A percentile compares a stretch with the other conserved stretches of the same genome.
Conservation (phyloP, 495 filamentous ascomycete species). For the Aspergillus homomorphus region DNA sequence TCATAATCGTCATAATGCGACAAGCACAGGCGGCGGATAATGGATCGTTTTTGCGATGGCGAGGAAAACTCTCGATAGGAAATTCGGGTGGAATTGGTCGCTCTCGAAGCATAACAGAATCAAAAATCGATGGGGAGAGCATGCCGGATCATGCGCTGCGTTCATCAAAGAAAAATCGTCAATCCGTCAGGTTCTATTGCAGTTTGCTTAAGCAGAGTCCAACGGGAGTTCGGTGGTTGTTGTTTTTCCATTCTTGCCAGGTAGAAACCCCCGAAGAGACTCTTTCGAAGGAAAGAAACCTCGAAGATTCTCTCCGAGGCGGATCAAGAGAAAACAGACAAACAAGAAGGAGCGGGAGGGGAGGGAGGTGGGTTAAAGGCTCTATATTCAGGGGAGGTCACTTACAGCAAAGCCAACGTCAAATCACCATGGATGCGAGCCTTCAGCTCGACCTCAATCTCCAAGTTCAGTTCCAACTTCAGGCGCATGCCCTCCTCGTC, state of each 20-base stretch:
- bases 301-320: neutral
- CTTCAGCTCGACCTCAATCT: constrained; percentile 85
- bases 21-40: neutral
- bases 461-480: constrained; percentile 79
- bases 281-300: neutral
- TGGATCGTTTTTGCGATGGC: constrained; percentile 1
- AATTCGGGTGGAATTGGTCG: neutral
- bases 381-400: constrained; percentile 19
- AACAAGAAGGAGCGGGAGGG: neutral
- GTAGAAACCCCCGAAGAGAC: neutral
- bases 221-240: neutral
- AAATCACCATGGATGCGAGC: constrained; percentile 88
- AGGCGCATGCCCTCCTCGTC: constrained; percentile 59
- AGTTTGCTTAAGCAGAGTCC: neutral
- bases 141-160: neutral
- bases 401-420: constrained; percentile 81
- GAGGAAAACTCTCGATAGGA: neutral
- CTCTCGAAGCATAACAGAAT: neutral
- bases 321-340: neutral
- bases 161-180: neutral
- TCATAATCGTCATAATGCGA: neutral
- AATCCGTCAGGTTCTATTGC: neutral
- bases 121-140: neutral
- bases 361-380: neutral
- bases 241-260: neutral